These are phyloP conservation scores for Stemphylium beticola DNA, from an alignment of 2,329 filamentous ascomycete species.

Conservation along the genomic window DNA sequence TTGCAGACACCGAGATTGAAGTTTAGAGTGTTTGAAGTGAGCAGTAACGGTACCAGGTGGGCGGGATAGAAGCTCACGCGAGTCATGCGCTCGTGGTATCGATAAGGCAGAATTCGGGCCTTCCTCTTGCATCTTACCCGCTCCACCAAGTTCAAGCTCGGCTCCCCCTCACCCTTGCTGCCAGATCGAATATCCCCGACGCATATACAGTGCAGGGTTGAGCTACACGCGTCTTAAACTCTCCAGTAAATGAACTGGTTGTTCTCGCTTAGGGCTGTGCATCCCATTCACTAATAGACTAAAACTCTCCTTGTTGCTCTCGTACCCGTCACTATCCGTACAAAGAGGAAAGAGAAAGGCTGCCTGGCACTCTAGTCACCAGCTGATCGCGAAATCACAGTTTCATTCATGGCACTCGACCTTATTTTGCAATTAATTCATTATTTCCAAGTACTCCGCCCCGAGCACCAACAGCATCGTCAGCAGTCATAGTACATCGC, in stretches of 20 bases:
- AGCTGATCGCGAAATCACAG: no score
- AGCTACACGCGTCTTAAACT: no score
- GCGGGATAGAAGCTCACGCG: background rate
- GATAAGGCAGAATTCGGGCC: constrained; percentile 1
- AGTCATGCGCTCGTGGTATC: constrained; percentile 4
- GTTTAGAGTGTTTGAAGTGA: background rate
- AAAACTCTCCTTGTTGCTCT: no score
- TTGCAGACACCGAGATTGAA: background rate
- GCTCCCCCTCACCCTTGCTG: background rate
- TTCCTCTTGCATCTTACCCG: background rate
- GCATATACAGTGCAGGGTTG: no score
- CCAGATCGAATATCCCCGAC: no score
- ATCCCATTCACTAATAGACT: no score
- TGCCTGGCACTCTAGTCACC: no score
- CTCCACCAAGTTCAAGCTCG: background rate
- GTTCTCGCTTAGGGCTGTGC: no score
- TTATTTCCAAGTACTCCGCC: background rate
- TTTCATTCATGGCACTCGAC: no score
- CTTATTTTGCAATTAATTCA: background rate
- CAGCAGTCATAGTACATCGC: background rate
- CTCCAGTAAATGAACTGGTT: no score
- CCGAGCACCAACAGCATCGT: background rate
- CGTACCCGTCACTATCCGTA: no score
- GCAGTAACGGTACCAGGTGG: background rate
- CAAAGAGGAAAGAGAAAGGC: no score